Conservation (phyloP, 257 asterid species). For the Linaria vulgaris region DNA sequence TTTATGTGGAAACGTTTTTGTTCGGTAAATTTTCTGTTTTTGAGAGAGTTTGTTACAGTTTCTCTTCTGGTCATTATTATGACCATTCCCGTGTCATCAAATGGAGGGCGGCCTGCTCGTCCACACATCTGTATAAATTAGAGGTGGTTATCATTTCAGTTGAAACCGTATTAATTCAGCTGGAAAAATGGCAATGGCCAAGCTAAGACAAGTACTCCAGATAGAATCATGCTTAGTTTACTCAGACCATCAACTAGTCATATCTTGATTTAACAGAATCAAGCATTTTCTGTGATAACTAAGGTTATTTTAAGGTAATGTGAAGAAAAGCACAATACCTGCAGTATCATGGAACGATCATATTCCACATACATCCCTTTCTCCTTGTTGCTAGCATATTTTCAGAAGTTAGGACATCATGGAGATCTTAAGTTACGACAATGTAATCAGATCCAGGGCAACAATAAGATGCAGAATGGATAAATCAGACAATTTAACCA, state of each 20-base stretch:
- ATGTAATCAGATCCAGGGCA: slow-evolving; percentile 18
- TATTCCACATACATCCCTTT: slow-evolving; percentile 91
- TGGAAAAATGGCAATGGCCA: slow-evolving; percentile 3
- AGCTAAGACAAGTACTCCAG: slow-evolving; percentile 22
- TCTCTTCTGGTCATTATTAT: slow-evolving; percentile 96
- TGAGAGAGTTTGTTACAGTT: slow-evolving; percentile 50
- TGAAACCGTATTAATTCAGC: slow-evolving; percentile 20
- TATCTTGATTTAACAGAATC: neutral
- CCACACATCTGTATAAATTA: slow-evolving; percentile 84
- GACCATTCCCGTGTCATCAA: slow-evolving; percentile 93
- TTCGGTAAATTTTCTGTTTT: slow-evolving; percentile 1
- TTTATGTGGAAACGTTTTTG: slow-evolving; percentile 7
- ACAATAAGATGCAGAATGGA: slow-evolving; percentile 12
- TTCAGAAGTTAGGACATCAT: slow-evolving; percentile 23
- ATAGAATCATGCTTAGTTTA: slow-evolving; percentile 8
- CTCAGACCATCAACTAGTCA: slow-evolving; percentile 20
- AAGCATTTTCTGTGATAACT: neutral
- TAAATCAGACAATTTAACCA: slow-evolving; percentile 1
- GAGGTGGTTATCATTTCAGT: slow-evolving; percentile 26
- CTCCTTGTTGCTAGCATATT: slow-evolving; percentile 81
- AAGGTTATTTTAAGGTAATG: slow-evolving; percentile 11
- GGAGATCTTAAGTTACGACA: neutral
- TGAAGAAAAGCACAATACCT: slow-evolving; percentile 46
- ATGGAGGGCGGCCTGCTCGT: slow-evolving; percentile 99
- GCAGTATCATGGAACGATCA: slow-evolving; percentile 88